These are phyloP conservation scores for Dendrobium nobile DNA, from an alignment of 106 monocot genomes.

Conservation along the genomic window DNA sequence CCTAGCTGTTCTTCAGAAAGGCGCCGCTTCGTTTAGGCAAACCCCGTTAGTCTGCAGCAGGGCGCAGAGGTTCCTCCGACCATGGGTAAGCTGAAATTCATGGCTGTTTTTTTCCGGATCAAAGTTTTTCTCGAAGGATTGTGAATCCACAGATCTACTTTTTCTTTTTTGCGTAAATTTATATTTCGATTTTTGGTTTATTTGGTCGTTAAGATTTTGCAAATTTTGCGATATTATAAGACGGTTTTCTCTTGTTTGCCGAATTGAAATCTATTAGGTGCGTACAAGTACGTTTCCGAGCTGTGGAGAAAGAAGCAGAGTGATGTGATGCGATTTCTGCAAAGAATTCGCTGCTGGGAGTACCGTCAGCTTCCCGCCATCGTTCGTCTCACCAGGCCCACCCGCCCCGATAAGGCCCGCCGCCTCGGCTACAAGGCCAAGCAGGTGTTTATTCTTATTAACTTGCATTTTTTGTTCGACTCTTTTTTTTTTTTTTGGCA, in stretches of 20 bases:
- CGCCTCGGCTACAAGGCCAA: constrained; percentile 46
- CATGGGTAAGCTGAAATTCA: background rate
- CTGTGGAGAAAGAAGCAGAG: constrained; percentile 76
- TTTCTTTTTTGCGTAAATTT: too few relatives aligned
- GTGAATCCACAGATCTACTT: too few relatives aligned
- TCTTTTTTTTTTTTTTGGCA: background rate
- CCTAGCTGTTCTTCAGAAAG: background rate
- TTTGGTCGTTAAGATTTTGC: background rate
- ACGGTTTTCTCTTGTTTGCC: background rate
- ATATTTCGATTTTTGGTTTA: background rate
- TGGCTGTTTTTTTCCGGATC: too few relatives aligned
- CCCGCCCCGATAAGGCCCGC: constrained; percentile 64
- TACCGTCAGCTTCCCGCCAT: constrained; percentile 65
- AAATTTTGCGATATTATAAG: background rate
- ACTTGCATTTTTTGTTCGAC: background rate
- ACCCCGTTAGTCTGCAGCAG: background rate
- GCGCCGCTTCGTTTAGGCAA: background rate
- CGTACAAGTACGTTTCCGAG: constrained; percentile 64
- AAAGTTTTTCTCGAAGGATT: too few relatives aligned
- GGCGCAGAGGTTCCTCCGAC: background rate
- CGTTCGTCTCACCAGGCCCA: constrained; percentile 50
- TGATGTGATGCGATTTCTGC: constrained; percentile 41
- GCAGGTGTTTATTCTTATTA: constrained; percentile 15
- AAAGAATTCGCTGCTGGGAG: constrained; percentile 52
- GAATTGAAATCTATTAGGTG: constrained; percentile 19